Evolutionary conservation across 768 basidiomycete genomes (phyloP), one percentile per base, ranked within the genome.

Genomic region (Tylopilus subfusipes): DNA sequence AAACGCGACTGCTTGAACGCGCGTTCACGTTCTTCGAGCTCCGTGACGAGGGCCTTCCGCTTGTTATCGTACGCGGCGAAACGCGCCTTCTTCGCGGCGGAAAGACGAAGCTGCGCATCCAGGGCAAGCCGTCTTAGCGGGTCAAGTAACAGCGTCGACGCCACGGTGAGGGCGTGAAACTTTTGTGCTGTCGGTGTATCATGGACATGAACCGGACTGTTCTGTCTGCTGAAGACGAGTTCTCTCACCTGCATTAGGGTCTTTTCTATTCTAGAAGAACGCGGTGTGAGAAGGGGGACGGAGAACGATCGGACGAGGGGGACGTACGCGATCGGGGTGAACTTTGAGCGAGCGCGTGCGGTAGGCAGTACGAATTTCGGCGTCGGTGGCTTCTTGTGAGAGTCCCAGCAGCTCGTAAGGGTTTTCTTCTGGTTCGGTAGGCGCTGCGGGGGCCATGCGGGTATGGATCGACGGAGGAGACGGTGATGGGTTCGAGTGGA

Each of bases 81-180:
- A n/a, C 90, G 81, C 39, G 84, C 81, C 38, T 82, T 80, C 31
- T 82, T 79, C 0, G 90, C 89, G 38, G 81, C 78, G 54, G 85
- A 83, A 2, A 86, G 68, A 39, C 86, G 84, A n/a, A 88, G 71
- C 63, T 87, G 88, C 2, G 89, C 88, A 64, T 93, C 89, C 50
- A 93, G 75, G 0, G 88, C 90, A 39, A 91, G 76, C 19, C 88
- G 82, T 34, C 86, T 82, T 30, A 89, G 71, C 5, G 90, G 90
- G 62, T 93, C 91, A 53, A 92, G 84, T 7, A 93, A 75, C 2
- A 91, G 76, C 66, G 91, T 85, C 62, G 90, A 88, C 0, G 90
- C 88, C 55, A 83, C 82, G 52, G 86, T 92, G 46, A 93, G 80
- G 52, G 88, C 88, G 65, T 93, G 90, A 64, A 93, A 93, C 66